These are phyloP conservation scores for Dichotomocladium elegans DNA, from an alignment of 371 early-diverging fungal genomes.

Conservation along the genomic window DNA sequence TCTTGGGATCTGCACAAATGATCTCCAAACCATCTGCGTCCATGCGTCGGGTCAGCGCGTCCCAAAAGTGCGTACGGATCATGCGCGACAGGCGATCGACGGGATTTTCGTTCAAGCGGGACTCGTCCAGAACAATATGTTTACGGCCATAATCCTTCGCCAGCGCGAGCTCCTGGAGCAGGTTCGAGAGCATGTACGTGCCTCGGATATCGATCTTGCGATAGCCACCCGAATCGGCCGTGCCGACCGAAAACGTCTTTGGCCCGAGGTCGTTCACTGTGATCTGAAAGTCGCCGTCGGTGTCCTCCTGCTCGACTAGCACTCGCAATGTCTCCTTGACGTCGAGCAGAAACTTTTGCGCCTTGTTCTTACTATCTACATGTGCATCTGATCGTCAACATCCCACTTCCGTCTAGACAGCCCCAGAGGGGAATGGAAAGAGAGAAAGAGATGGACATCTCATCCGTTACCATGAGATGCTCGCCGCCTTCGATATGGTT, in stretches of 20 bases:
- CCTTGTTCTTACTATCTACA: conserved; percentile 73
- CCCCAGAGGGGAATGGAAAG: background rate
- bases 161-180: conserved; percentile 91
- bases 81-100: conserved; percentile 86
- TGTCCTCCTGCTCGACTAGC: conserved; percentile 92
- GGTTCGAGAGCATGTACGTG: conserved; percentile 90
- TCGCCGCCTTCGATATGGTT: conserved; percentile 25
- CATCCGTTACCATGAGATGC: conserved; percentile 42
- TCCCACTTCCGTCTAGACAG: too few species aligned
- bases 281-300: conserved; percentile 92
- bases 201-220: conserved; percentile 88
- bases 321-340: conserved; percentile 78
- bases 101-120: conserved; percentile 90
- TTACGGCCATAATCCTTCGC: conserved; percentile 86
- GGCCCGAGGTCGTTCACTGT: conserved; percentile 93
- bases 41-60: conserved; percentile 89
- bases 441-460: background rate
- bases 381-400: too few species aligned
- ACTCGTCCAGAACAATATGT: conserved; percentile 84
- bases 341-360: conserved; percentile 80
- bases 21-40: conserved; percentile 88
- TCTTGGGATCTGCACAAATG: conserved; percentile 94
- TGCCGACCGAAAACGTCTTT: conserved; percentile 83
- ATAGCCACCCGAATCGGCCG: conserved; percentile 85
- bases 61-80: conserved; percentile 90